Conservation (phyloP, 169 alveolate species). For the Plasmodium yoelii region DNA sequence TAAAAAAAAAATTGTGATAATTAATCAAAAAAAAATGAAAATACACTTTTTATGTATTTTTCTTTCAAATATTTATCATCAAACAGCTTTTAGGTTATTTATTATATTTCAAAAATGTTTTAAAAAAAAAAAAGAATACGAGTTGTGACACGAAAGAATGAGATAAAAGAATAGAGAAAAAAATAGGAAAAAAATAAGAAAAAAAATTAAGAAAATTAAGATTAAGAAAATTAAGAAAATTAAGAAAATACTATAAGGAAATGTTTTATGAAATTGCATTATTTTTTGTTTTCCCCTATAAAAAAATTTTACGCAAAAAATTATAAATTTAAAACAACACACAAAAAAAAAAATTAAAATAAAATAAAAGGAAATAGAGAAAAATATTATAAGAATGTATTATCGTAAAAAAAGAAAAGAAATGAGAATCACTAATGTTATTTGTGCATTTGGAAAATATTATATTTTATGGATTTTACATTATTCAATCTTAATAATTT, state of each 20-base stretch:
- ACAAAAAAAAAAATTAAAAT: slow-evolving; percentile 3
- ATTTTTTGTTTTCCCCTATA: neutral
- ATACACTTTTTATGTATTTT: too few relatives aligned
- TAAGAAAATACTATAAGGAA: neutral
- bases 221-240: neutral
- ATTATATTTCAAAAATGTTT: too few relatives aligned
- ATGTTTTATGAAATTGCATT: neutral
- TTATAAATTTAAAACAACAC: neutral
- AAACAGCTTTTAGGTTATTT: too few relatives aligned
- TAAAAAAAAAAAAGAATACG: too few relatives aligned
- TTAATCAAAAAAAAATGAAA: too few relatives aligned
- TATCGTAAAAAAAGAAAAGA: neutral
- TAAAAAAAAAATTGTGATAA: too few relatives aligned
- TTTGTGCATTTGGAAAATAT: too few relatives aligned
- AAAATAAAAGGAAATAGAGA: neutral
- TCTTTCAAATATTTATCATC: too few relatives aligned
- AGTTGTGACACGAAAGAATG: neutral
- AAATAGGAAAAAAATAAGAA: neutral
- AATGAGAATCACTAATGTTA: neutral
- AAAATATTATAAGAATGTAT: too few relatives aligned
- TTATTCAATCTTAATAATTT: too few relatives aligned
- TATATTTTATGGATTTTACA: too few relatives aligned
- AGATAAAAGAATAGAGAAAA: neutral
- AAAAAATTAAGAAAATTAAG: neutral
- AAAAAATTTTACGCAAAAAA: neutral